Evolutionary conservation across 192 early-diverging fungal species (phyloP).

Genomic region (Linnemannia elongata): DNA sequence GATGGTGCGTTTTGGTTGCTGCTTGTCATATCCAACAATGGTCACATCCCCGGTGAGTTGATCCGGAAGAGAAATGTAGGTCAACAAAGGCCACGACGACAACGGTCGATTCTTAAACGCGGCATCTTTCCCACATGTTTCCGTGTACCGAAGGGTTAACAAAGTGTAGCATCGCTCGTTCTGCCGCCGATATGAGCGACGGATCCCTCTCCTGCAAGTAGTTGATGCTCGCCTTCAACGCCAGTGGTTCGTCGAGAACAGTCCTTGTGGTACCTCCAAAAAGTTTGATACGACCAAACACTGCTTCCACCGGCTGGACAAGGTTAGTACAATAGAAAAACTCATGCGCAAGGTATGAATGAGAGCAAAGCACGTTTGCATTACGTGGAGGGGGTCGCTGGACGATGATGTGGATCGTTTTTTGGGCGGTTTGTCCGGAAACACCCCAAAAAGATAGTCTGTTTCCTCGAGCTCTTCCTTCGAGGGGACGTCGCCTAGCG

Average conservation of each 20-base stretch:
- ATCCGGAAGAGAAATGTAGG: slow-evolving; percentile 18
- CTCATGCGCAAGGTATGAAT: too few species aligned
- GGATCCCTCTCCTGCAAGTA: slow-evolving; percentile 37
- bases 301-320: slow-evolving; percentile 18
- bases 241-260: slow-evolving; percentile 27
- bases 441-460: too few species aligned
- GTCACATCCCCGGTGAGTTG: slow-evolving; percentile 20
- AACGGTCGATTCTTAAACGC: slow-evolving; percentile 31
- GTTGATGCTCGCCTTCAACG: background rate
- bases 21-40: slow-evolving; percentile 25
- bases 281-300: slow-evolving; percentile 44
- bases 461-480: too few species aligned
- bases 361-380: too few species aligned
- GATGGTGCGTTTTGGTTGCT: slow-evolving; percentile 28
- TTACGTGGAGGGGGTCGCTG: too few species aligned
- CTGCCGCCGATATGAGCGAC: slow-evolving; percentile 11
- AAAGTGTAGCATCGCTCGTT: slow-evolving; percentile 36
- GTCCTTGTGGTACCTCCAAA: slow-evolving; percentile 23
- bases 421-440: too few species aligned
- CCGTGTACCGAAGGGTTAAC: slow-evolving; percentile 20
- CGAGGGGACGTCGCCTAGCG: too few species aligned
- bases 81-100: slow-evolving; percentile 34
- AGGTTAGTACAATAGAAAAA: too few species aligned
- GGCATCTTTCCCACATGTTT: slow-evolving; percentile 47
- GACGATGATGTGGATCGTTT: too few species aligned